Percentiles rank a stretch among this genome's conserved stretches.
Evolutionary conservation across 306 rosid species (phyloP).

Genomic region (Medicago truncatula): DNA sequence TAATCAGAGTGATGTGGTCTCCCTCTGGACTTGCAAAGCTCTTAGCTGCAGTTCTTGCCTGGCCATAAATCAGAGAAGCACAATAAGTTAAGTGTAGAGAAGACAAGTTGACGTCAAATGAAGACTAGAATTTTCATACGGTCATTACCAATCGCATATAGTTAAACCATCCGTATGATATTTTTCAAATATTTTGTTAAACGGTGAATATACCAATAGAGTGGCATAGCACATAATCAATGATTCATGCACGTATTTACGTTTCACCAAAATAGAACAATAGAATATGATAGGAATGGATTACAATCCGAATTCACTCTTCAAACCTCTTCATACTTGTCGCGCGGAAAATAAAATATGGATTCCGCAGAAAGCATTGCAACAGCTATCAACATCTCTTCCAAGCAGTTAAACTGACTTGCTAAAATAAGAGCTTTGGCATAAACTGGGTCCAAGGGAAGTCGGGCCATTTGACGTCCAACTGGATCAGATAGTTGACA

Average conservation of each 20-base stretch:
- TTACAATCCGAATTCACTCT: slow-evolving; percentile 28
- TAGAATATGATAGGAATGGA: slow-evolving; percentile 21
- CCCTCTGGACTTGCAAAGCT: slow-evolving; percentile 86
- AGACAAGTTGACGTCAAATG: background rate
- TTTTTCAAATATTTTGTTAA: slow-evolving; percentile 27
- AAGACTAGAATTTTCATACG: slow-evolving; percentile 20
- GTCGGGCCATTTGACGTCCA: slow-evolving; percentile 85
- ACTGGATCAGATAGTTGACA: slow-evolving; percentile 83
- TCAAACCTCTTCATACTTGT: slow-evolving; percentile 77
- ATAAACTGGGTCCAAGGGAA: slow-evolving; percentile 86
- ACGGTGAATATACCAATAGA: slow-evolving; percentile 18
- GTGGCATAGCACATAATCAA: slow-evolving; percentile 18
- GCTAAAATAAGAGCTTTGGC: slow-evolving; percentile 87
- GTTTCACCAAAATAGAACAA: slow-evolving; percentile 27
- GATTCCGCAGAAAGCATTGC: slow-evolving; percentile 94
- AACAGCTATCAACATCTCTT: slow-evolving; percentile 89
- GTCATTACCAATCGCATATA: slow-evolving; percentile 17
- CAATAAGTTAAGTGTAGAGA: slow-evolving; percentile 1
- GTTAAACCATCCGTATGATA: slow-evolving; percentile 29
- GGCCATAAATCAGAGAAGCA: slow-evolving; percentile 44
- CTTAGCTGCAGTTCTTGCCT: slow-evolving; percentile 80
- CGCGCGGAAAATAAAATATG: slow-evolving; percentile 79
- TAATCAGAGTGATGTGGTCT: slow-evolving; percentile 83
- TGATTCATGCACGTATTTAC: background rate
- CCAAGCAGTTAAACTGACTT: slow-evolving; percentile 83